Conservation (phyloP, 2,329 filamentous ascomycete genomes). For the Geosmithia flava region DNA sequence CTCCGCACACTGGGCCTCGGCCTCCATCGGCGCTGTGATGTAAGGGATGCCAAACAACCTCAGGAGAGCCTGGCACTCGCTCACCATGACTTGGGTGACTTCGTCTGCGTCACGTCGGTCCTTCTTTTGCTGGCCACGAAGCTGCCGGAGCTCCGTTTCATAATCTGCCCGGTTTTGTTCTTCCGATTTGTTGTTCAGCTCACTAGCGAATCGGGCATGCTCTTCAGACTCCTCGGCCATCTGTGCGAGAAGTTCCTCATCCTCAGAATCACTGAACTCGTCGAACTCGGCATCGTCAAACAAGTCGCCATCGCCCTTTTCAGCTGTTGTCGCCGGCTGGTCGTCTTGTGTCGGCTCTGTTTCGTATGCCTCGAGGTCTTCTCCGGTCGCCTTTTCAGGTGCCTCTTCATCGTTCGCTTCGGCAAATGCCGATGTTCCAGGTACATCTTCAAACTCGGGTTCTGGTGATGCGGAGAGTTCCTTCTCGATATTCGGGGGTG, state of each 20-base stretch:
- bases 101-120: slow-evolving; percentile 93
- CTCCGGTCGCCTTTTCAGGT: slow-evolving; percentile 3
- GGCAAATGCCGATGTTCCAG: slow-evolving; percentile 4
- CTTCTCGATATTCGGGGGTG: background rate
- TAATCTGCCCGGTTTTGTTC: slow-evolving; percentile 65
- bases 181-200: slow-evolving; percentile 65
- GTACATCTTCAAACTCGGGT: slow-evolving; percentile 21
- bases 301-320: slow-evolving; percentile 22
- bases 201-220: slow-evolving; percentile 82
- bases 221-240: slow-evolving; percentile 87
- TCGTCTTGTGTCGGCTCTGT: background rate
- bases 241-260: slow-evolving; percentile 77
- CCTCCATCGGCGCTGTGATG: slow-evolving; percentile 97
- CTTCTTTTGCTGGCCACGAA: slow-evolving; percentile 92
- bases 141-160: slow-evolving; percentile 72
- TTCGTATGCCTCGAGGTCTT: background rate
- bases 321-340: background rate
- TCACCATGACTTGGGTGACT: slow-evolving; percentile 90
- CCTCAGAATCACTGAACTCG: slow-evolving; percentile 75
- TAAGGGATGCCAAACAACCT: slow-evolving; percentile 89
- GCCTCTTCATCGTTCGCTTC: background rate
- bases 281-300: slow-evolving; percentile 54
- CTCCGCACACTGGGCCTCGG: slow-evolving; percentile 93
- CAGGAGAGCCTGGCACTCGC: slow-evolving; percentile 85
- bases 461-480: slow-evolving; percentile 7